phyloP scores from a whole-genome alignment of 179 eudicot species.

The Gypsophila paniculata region DNA sequence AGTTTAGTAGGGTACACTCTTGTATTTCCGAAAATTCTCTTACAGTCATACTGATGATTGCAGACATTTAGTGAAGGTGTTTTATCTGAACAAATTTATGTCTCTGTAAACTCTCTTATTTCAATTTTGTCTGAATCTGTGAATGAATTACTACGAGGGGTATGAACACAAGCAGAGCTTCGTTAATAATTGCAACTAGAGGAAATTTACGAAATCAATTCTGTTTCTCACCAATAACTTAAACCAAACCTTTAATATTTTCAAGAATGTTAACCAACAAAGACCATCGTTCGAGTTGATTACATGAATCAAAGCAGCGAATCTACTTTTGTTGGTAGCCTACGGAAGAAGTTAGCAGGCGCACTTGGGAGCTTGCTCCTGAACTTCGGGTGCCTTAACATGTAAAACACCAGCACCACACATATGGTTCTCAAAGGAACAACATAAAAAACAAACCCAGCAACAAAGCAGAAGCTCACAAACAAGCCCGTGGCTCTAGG shows the following conservation, averaged over 20 bases:
- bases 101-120: no score
- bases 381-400: conserved; percentile 30
- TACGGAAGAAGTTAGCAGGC: conserved; percentile 34
- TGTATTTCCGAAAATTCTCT: no score
- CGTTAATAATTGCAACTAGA: not conserved
- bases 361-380: conserved; percentile 25
- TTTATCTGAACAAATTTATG: no score
- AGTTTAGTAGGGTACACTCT: not conserved
- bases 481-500: conserved; percentile 39
- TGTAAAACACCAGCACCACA: conserved; percentile 9
- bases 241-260: not conserved
- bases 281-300: not conserved
- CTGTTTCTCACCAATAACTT: not conserved
- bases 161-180: not conserved
- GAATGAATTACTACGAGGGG: not conserved
- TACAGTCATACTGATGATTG: no score
- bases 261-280: not conserved
- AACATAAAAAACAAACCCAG: conserved; percentile 24
- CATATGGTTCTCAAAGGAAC: conserved; percentile 12
- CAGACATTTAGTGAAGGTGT: no score
- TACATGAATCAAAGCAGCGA: conserved; percentile 24
- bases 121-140: not conserved
- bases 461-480: conserved; percentile 20
- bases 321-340: conserved; percentile 34
- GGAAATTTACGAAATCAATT: not conserved